phyloP scores from a whole-genome alignment of 192 early-diverging fungal genomes.

The Backusella westeae region DNA sequence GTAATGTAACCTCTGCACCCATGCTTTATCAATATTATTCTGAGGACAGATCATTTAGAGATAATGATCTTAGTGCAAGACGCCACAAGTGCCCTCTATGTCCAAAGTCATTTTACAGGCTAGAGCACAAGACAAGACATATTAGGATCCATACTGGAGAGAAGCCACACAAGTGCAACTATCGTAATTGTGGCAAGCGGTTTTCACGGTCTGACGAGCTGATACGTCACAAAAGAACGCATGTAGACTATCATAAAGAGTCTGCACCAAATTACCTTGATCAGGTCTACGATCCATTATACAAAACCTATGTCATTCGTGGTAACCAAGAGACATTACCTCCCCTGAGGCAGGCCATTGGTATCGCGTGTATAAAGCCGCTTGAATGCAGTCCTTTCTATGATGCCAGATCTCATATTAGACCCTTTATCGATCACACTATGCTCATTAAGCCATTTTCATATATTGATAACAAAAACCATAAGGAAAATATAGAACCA shows the following conservation, averaged over 20 bases:
- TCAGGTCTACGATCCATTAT: background rate
- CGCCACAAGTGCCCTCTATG: slow-evolving; percentile 76
- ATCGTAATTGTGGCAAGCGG: slow-evolving; percentile 73
- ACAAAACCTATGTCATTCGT: too few species aligned
- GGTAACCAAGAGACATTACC: background rate
- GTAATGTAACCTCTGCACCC: background rate
- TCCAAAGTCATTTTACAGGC: slow-evolving; percentile 69
- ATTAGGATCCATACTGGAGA: slow-evolving; percentile 87
- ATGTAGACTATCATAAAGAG: slow-evolving; percentile 17
- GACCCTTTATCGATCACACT: background rate
- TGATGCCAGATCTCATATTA: background rate
- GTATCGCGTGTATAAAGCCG: background rate
- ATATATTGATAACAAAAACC: background rate
- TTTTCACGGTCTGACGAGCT: slow-evolving; percentile 81
- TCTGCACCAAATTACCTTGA: background rate
- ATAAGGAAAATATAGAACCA: background rate
- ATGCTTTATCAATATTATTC: background rate
- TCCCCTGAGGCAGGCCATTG: background rate
- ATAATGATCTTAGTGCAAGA: slow-evolving; percentile 32
- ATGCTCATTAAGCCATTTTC: background rate
- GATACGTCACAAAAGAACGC: slow-evolving; percentile 64
- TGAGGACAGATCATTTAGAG: slow-evolving; percentile 5
- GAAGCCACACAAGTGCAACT: slow-evolving; percentile 75
- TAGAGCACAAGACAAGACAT: slow-evolving; percentile 79
- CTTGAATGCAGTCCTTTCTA: background rate